Percentiles rank a stretch among this genome's conserved stretches.
phyloP scores from a whole-genome alignment of 2,329 filamentous ascomycete species.

The Xylaria sp. region DNA sequence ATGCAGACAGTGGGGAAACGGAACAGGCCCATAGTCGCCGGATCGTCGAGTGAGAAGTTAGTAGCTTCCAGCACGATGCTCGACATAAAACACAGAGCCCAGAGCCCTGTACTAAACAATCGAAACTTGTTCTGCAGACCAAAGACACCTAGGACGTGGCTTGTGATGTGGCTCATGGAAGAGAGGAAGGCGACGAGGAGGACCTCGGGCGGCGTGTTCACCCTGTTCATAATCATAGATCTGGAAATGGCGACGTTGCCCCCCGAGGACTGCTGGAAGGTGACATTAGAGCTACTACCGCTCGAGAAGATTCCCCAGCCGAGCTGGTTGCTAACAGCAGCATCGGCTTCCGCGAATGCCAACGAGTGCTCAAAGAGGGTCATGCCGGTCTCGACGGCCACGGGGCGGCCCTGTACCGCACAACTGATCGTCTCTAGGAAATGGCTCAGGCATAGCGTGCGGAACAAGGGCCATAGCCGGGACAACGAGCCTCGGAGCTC shows the following conservation, averaged over 20 bases:
- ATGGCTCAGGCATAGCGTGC: slow-evolving; percentile 73
- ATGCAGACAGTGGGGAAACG: slow-evolving; percentile 94
- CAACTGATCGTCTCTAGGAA: slow-evolving; percentile 88
- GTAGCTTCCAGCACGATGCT: slow-evolving; percentile 79
- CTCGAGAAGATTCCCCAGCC: slow-evolving; percentile 67
- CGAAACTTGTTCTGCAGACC: slow-evolving; percentile 78
- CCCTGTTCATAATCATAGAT: slow-evolving; percentile 71
- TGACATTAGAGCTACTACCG: slow-evolving; percentile 47
- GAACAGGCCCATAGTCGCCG: slow-evolving; percentile 67
- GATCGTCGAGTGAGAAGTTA: slow-evolving; percentile 63
- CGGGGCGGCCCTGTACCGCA: slow-evolving; percentile 79
- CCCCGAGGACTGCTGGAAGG: slow-evolving; percentile 44
- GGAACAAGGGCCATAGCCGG: slow-evolving; percentile 73
- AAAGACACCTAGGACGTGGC: slow-evolving; percentile 79
- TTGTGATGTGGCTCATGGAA: slow-evolving; percentile 83
- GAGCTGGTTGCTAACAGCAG: slow-evolving; percentile 79
- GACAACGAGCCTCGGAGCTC: slow-evolving; percentile 77
- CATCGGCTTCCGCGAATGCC: slow-evolving; percentile 93
- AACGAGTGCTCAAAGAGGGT: slow-evolving; percentile 95
- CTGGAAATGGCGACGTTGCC: slow-evolving; percentile 56
- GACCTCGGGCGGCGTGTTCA: slow-evolving; percentile 89
- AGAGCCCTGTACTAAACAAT: slow-evolving; percentile 85
- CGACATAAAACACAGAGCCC: slow-evolving; percentile 87
- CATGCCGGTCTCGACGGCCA: slow-evolving; percentile 89
- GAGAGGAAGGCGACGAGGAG: slow-evolving; percentile 87